Evolutionary conservation across 2,329 filamentous ascomycete genomes (phyloP), one percentile per base, ranked within the genome.

Genomic region (Magnaporthales sp.): DNA sequence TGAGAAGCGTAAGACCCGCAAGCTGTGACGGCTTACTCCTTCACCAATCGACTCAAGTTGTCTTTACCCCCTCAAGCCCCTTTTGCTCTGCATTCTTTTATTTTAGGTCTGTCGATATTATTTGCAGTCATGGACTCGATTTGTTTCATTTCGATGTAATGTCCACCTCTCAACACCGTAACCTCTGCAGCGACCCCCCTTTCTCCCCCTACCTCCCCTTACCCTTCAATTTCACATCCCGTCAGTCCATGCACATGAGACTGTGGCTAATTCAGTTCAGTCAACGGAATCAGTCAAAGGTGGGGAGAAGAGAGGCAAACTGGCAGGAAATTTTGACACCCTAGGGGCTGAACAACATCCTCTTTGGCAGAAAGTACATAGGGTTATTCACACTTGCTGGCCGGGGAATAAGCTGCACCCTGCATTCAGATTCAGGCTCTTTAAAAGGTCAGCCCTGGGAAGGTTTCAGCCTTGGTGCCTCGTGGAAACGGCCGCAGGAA

Each of bases 251-350:
- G 7, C 15, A 46, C 15, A n/a, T 46, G 38, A 46, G 38, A n/a
- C n/a, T n/a, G n/a, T n/a, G 15, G 38, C 15, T 46, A 7, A 46
- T 46, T 46, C 38, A 19, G 6, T 9, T 46, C 15, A 1, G 38
- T n/a, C 15, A n/a, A 46, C 19, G 11, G n/a, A 15, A 27, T n/a
- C 30, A 29, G 61, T n/a, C 15, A 24, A 32, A n/a, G 30, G n/a
- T 10, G 30, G 61, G 19, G 32, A 6, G 13, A 38, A 77, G 80
- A 80, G 80, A 81, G 79, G 80, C 77, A 78, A 32, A n/a, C 32
- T 76, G 73, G 76, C 74, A 71, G 77, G 76, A 75, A 78, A 78
- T 72, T 74, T 26, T 9, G 15, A 46, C 38, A 46, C 15, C 38
- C 38, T 7, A 19, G 38, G n/a, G 9, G 15, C 4, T 4, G 19